phyloP scores from a whole-genome alignment of 371 early-diverging fungal species.

The Dinochytrium kinnereticum region DNA sequence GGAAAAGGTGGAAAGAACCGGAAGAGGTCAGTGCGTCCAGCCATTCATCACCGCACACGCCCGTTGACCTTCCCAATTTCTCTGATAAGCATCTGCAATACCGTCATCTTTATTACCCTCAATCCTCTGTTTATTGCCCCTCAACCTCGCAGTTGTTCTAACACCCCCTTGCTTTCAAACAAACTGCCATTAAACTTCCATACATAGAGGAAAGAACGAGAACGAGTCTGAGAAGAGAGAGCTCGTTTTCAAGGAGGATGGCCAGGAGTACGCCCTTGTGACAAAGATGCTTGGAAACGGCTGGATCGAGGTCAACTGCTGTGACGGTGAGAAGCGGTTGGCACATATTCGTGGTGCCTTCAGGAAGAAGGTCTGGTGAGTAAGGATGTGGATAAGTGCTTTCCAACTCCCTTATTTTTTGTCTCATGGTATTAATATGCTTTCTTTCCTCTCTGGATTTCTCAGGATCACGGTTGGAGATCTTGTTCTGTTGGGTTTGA shows the following conservation, averaged over 20 bases:
- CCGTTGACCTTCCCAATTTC: not conserved
- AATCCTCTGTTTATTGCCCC: too few relatives aligned
- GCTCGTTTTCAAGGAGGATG: slow-evolving; percentile 91
- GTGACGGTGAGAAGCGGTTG: slow-evolving; percentile 91
- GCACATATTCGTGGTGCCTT: slow-evolving; percentile 98
- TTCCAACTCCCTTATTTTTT: slow-evolving; percentile 4
- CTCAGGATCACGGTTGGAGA: slow-evolving; percentile 96
- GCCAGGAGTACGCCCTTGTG: slow-evolving; percentile 97
- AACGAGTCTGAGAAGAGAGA: slow-evolving; percentile 94
- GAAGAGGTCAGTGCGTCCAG: slow-evolving; percentile 44
- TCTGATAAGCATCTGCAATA: not conserved
- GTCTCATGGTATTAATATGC: slow-evolving; percentile 15
- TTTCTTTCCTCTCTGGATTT: slow-evolving; percentile 35
- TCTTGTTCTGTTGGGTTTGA: slow-evolving; percentile 90
- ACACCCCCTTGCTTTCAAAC: not conserved
- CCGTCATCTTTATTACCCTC: not conserved
- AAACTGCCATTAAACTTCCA: too few relatives aligned
- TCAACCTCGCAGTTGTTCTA: not conserved
- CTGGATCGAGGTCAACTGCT: slow-evolving; percentile 92
- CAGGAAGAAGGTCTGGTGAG: slow-evolving; percentile 89
- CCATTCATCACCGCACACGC: not conserved
- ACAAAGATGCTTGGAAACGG: slow-evolving; percentile 96
- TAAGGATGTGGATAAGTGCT: too few relatives aligned
- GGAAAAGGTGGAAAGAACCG: slow-evolving; percentile 98
- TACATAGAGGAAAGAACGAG: slow-evolving; percentile 95